Conservation (phyloP, 1,139 yeast genomes). For the Magnusiomyces magnusii region DNA sequence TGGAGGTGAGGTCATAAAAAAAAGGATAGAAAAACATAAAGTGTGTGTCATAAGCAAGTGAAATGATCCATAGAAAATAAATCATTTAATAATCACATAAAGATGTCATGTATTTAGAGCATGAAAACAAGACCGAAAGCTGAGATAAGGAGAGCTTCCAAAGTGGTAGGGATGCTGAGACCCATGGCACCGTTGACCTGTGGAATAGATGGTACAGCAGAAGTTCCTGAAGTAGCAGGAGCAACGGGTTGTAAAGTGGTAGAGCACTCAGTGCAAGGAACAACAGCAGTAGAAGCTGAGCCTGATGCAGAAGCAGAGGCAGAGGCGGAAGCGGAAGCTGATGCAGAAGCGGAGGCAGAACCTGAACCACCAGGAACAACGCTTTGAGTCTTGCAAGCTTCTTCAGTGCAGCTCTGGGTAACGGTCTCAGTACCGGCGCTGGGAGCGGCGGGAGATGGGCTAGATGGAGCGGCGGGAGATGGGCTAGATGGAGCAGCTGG, state of each 20-base stretch:
- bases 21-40: too few species aligned
- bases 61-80: neutral
- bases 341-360: neutral
- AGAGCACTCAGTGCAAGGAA: neutral
- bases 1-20: too few species aligned
- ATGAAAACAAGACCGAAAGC: neutral
- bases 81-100: neutral
- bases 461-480: neutral
- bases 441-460: neutral
- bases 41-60: slow-evolving; percentile 36
- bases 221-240: neutral
- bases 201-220: neutral
- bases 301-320: neutral
- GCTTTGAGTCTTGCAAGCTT: neutral
- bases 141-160: neutral
- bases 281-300: neutral
- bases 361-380: neutral
- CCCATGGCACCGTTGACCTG: neutral
- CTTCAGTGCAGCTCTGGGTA: neutral
- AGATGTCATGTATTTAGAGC: neutral
- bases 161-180: neutral
- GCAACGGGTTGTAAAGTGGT: neutral
- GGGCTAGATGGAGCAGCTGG: neutral
- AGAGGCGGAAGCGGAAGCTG: neutral
- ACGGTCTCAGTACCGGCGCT: neutral